These are phyloP conservation scores for Cadophora gregata DNA, from an alignment of 2,329 filamentous ascomycete genomes.

Conservation along the genomic window DNA sequence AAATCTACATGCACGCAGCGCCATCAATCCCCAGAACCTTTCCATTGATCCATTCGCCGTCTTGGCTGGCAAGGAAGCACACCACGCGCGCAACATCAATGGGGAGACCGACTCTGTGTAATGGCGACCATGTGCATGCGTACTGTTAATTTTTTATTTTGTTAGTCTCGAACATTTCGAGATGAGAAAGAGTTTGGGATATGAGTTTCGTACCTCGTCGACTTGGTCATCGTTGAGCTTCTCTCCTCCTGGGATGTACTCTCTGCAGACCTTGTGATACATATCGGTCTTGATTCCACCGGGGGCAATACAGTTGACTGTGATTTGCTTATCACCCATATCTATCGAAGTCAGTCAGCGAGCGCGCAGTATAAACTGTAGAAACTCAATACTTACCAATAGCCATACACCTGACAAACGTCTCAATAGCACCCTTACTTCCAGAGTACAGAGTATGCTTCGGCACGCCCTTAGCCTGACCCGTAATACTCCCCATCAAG, in stretches of 20 bases:
- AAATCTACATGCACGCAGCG: constrained; percentile 30
- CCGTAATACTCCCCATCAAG: constrained; percentile 74
- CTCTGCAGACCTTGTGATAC: constrained; percentile 70
- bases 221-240: constrained; percentile 62
- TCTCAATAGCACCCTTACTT: constrained; percentile 78
- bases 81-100: constrained; percentile 60
- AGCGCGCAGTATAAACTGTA: not conserved
- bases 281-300: constrained; percentile 71
- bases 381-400: constrained; percentile 55
- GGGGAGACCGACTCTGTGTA: constrained; percentile 69
- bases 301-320: constrained; percentile 71
- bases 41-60: constrained; percentile 33
- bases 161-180: not conserved
- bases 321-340: constrained; percentile 67
- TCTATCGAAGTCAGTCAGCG: constrained; percentile 61
- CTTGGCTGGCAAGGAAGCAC: constrained; percentile 32
- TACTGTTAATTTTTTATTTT: constrained; percentile 57
- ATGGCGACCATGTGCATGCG: constrained; percentile 67
- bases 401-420: constrained; percentile 77
- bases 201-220: constrained; percentile 51
- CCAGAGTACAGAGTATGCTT: constrained; percentile 77
- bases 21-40: constrained; percentile 32
- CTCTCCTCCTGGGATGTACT: constrained; percentile 65
- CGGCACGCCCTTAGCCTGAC: constrained; percentile 70
- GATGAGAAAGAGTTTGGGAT: no score